phyloP scores from a whole-genome alignment of 257 asterid species.

The Perilla frutescens region DNA sequence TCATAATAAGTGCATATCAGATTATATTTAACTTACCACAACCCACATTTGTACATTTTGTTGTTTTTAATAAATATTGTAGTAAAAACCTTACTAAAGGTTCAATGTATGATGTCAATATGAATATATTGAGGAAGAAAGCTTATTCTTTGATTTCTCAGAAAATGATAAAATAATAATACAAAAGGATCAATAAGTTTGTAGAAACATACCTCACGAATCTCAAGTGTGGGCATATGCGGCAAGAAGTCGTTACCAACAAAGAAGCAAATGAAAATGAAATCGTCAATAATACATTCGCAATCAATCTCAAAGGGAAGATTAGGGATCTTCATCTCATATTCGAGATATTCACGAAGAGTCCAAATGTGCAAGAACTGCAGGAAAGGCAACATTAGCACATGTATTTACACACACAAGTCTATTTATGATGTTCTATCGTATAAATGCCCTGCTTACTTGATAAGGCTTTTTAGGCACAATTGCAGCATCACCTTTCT shows the following conservation, averaged over 20 bases:
- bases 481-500: slow-evolving; percentile 76
- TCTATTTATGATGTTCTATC: slow-evolving; percentile 14
- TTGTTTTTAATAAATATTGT: background rate
- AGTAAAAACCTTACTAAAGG: slow-evolving; percentile 6
- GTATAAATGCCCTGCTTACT: slow-evolving; percentile 46
- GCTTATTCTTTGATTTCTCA: too few species aligned
- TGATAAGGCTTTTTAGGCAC: slow-evolving; percentile 93
- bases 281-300: slow-evolving; percentile 89
- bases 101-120: background rate
- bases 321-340: slow-evolving; percentile 92
- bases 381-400: slow-evolving; percentile 39
- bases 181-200: slow-evolving; percentile 22
- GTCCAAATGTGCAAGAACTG: slow-evolving; percentile 97
- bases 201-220: slow-evolving; percentile 79
- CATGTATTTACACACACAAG: slow-evolving; percentile 15
- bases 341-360: slow-evolving; percentile 92
- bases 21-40: slow-evolving; percentile 12
- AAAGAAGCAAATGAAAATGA: slow-evolving; percentile 94
- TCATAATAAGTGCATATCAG: background rate
- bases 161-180: background rate
- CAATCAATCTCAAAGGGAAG: slow-evolving; percentile 78
- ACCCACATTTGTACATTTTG: background rate
- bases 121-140: background rate
- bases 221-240: slow-evolving; percentile 99
- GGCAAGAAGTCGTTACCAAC: slow-evolving; percentile 99